phyloP scores from a whole-genome alignment of 345 rosid species.

The Dipteronia dyeriana region DNA sequence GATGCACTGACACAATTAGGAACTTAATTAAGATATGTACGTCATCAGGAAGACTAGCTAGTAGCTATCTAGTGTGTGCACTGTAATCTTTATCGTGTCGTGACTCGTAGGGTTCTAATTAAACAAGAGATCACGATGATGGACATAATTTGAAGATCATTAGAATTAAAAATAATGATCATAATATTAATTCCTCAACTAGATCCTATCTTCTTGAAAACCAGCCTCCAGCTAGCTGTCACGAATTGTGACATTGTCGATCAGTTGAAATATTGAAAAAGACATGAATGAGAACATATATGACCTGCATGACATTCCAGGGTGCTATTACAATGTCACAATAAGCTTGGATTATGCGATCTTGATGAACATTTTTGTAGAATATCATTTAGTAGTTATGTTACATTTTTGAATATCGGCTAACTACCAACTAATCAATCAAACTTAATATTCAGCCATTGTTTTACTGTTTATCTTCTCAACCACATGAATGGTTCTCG shows the following conservation, averaged over 20 bases:
- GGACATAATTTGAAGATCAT: background rate
- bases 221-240: background rate
- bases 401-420: background rate
- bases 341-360: too few species aligned
- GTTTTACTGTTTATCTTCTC: too few species aligned
- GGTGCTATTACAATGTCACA: background rate
- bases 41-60: too few species aligned
- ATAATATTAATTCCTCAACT: background rate
- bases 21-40: too few species aligned
- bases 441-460: too few species aligned
- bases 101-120: background rate
- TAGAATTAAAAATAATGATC: background rate
- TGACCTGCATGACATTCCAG: background rate
- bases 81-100: background rate
- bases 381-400: too few species aligned
- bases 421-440: background rate
- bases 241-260: background rate
- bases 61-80: too few species aligned
- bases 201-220: slow-evolving; percentile 1
- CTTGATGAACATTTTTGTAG: background rate
- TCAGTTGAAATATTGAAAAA: background rate
- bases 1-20: background rate
- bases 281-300: background rate
- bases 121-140: background rate
- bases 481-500: too few species aligned